Conservation (phyloP, 768 basidiomycete genomes). For the Stropharia rugosoannulata region DNA sequence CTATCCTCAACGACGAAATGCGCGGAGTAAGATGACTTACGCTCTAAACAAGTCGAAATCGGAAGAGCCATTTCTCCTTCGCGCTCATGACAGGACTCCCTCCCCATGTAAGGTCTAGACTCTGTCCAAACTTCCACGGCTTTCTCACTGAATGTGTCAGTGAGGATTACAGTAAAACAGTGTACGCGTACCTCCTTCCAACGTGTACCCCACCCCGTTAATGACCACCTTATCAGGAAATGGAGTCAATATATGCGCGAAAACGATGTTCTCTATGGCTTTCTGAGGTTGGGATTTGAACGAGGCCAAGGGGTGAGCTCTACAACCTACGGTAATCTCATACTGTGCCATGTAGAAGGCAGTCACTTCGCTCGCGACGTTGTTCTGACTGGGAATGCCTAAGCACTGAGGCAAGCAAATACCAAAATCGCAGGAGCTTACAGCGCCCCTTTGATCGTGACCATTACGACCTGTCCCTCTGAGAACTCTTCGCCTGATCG, state of each 20-base stretch:
- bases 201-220: constrained; percentile 26
- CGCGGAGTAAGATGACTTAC: neutral
- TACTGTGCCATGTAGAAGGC: constrained; percentile 28
- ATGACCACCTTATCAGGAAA: constrained; percentile 27
- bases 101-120: constrained; percentile 30
- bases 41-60: constrained; percentile 16
- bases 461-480: constrained; percentile 27
- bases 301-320: neutral
- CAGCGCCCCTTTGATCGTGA: constrained; percentile 30
- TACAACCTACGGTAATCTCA: constrained; percentile 33
- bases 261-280: constrained; percentile 31
- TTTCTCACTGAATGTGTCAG: constrained; percentile 19
- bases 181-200: constrained; percentile 27
- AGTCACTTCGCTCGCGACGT: constrained; percentile 20
- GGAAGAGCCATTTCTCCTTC: constrained; percentile 34
- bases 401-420: neutral
- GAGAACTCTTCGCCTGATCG: neutral
- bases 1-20: neutral
- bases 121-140: constrained; percentile 30
- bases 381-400: neutral
- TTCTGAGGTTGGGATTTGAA: constrained; percentile 17
- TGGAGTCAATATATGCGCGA: constrained; percentile 27
- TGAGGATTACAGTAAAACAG: no score
- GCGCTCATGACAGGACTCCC: constrained; percentile 18
- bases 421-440: constrained; percentile 7